A percentile compares a stretch with the other conserved stretches of the same genome.
Evolutionary conservation across 805 yeast genomes (phyloP).

Genomic region (Schizosaccharomyces octosporus): DNA sequence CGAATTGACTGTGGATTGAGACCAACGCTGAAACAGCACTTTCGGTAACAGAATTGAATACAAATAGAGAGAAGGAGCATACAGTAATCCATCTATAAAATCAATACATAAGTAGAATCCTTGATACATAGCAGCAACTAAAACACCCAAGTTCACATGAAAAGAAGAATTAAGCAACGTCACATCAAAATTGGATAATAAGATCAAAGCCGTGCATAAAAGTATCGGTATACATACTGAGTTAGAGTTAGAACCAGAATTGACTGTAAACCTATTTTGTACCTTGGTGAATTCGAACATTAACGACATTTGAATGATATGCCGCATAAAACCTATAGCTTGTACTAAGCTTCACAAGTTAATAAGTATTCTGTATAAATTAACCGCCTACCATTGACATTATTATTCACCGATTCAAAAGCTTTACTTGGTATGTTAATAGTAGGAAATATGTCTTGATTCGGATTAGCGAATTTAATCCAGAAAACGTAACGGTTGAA

Average conservation of each 20-base stretch:
- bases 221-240: background rate
- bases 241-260: background rate
- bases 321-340: conserved; percentile 1
- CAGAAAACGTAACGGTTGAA: too few relatives aligned
- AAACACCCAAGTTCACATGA: background rate
- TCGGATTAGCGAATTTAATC: too few relatives aligned
- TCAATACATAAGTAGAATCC: background rate
- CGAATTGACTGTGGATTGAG: background rate
- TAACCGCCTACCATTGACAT: background rate
- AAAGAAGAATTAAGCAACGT: background rate
- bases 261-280: background rate
- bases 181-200: background rate
- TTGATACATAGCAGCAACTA: background rate
- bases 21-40: background rate
- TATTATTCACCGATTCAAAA: background rate
- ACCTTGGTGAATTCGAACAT: background rate
- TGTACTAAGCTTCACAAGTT: background rate
- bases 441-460: too few relatives aligned
- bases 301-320: background rate
- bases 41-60: background rate
- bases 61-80: background rate
- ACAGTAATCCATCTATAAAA: background rate
- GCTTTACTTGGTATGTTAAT: background rate
- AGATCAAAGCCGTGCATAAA: background rate
- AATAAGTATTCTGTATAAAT: background rate